Evolutionary conservation across 140 eudicot genomes (phyloP), one percentile per base, ranked within the genome.

Genomic region (Bidens hawaiensis): DNA sequence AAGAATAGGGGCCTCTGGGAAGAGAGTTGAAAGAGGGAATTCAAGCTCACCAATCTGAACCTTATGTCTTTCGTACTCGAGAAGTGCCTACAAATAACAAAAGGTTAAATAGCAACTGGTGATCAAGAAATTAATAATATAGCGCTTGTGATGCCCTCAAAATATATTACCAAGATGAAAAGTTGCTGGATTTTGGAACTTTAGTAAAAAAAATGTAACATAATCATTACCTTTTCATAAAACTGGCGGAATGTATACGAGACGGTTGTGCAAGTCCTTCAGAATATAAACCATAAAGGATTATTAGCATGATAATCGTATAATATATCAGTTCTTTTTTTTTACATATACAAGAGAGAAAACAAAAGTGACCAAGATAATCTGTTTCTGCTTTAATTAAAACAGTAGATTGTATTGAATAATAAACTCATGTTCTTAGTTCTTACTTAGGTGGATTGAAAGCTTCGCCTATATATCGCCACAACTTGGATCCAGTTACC

Each of bases 381-480:
- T n/a, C 38, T 31, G 12, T n/a, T 18, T 4, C 11, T 47, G 3
- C 24, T 47, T 31, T 47, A 1, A 47, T 12, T 3, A n/a, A n/a
- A 52, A 61, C 41, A 31, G 38, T 36, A 63, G 21, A 70, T 43
- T 22, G 3, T 47, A 79, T 53, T 30, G 58, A 63, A 56, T 25
- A 46, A 41, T 15, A 19, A 40, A 38, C 45, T 12, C n/a, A 38
- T 12, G 45, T 38, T 38, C 45, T 0, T 47, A 19, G 34, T 22
- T 15, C 28, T 83, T 87, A 87, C 98, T 91, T 87, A 18, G 98
- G 96, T n/a, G 98, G 98, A 77, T 75, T 88, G 66, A 91, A 91
- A 38, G 95, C 77, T 63, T 91, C 98, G 68, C 98, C 98, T n/a
- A 91, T 88, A 78, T 91, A 91, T 65, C 98, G 82, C 98, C 98